These are phyloP conservation scores for Trichophyton verrucosum DNA, from an alignment of 2,329 filamentous ascomycete genomes.

Conservation along the genomic window DNA sequence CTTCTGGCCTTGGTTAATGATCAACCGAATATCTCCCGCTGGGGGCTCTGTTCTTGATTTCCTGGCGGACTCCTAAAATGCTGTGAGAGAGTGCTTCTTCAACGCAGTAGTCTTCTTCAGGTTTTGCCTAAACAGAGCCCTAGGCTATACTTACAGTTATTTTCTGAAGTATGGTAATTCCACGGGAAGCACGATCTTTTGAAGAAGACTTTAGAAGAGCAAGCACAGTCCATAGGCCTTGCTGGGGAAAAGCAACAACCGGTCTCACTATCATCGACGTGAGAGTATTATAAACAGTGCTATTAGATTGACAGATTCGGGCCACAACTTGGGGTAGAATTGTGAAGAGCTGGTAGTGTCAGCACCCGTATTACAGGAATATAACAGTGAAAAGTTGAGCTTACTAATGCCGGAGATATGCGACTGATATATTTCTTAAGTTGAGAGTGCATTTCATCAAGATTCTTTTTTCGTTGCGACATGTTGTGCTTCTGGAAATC, in stretches of 20 bases:
- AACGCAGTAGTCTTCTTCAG: not conserved
- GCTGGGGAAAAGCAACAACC: conserved; percentile 74
- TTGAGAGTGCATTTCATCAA: conserved; percentile 59
- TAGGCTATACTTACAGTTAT: conserved; percentile 23
- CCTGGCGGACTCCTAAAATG: conserved; percentile 39
- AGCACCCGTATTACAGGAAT: conserved; percentile 13
- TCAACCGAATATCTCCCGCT: conserved; percentile 50
- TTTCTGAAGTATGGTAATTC: conserved; percentile 32
- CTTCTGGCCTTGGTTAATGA: conserved; percentile 69
- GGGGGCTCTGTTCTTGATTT: conserved; percentile 31
- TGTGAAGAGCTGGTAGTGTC: conserved; percentile 34
- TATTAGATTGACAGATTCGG: conserved; percentile 80
- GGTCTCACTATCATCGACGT: conserved; percentile 73
- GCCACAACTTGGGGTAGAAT: conserved; percentile 87
- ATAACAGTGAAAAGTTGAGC: conserved; percentile 1
- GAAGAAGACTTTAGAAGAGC: conserved; percentile 74
- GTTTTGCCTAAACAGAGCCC: too few relatives aligned
- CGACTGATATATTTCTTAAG: conserved; percentile 63
- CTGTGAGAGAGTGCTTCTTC: conserved; percentile 11
- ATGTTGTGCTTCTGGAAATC: conserved; percentile 38
- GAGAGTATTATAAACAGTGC: conserved; percentile 62
- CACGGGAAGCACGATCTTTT: conserved; percentile 51
- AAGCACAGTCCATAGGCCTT: conserved; percentile 82
- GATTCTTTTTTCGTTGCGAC: conserved; percentile 47
- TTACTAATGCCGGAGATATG: conserved; percentile 36